Evolutionary conservation across 2,329 filamentous ascomycete species (phyloP), one percentile per base, ranked within the genome.

Genomic region (Ophiosphaerella herpotricha): DNA sequence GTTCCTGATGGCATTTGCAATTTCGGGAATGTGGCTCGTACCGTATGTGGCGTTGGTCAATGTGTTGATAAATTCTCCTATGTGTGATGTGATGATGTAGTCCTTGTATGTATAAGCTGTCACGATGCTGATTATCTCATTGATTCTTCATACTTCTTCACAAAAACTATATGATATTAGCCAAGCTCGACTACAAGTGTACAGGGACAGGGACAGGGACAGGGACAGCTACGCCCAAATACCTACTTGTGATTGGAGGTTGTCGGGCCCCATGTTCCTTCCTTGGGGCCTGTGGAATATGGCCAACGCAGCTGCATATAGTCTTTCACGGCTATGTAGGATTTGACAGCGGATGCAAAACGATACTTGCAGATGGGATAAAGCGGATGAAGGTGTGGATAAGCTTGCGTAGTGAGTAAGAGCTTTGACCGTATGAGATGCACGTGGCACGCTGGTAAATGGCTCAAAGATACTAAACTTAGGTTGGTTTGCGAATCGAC

Each of bases 21-120:
- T 24, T 6, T 2, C 23, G 4, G 13, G 23, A 14, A 33, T 14
- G 29, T 16, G 14, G n/a, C 21, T 34, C 65, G 26, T 70, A 81
- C 79, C 67, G 54, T 81, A 82, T 5, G 73, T 73, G 1, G 80
- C 43, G 54, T 82, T 83, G 3, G 78, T 81, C 39, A 82, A 52
- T 0, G 80, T 78, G 55, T 82, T 83, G 50, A 82, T 68, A 52
- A 82, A 79, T 55, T 83, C 80, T 29, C 77, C 81, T 40, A 82
- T 71, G 58, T 82, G 82, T 3, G 66, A 60, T 2, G 78, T 80
- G 44, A 83, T 66, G 45, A 75, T 77, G 57, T 82, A 84, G 62
- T 85, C 82, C 71, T 85, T 29, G 3, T 16, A 16, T 14, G 1
- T 7, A 8, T 56, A 11, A 59, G 37, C 9, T 38, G 12, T 46